phyloP scores from a whole-genome alignment of 2,329 filamentous ascomycete species.

The Bertia moriformis region DNA sequence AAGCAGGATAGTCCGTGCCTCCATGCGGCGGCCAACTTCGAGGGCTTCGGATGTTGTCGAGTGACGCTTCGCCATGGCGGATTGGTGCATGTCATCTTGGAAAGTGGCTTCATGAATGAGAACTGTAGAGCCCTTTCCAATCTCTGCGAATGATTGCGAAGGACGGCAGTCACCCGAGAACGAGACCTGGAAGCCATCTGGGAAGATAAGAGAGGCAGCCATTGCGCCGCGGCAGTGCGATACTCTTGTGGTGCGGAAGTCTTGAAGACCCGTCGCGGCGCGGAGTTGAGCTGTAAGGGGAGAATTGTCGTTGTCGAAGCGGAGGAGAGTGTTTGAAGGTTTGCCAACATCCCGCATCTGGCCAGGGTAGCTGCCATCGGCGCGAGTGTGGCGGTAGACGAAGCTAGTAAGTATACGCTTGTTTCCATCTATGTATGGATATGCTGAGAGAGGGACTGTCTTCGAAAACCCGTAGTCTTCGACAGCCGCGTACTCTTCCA shows the following conservation, averaged over 20 bases:
- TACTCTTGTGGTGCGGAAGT: slow-evolving; percentile 39
- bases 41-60: slow-evolving; percentile 55
- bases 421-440: neutral
- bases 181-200: slow-evolving; percentile 50
- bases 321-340: neutral
- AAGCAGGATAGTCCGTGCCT: slow-evolving; percentile 50
- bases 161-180: slow-evolving; percentile 63
- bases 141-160: slow-evolving; percentile 35
- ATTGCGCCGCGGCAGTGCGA: slow-evolving; percentile 49
- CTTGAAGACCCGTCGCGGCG: slow-evolving; percentile 30
- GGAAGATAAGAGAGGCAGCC: slow-evolving; percentile 48
- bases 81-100: slow-evolving; percentile 47
- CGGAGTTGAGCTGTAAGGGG: slow-evolving; percentile 18
- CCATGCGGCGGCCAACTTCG: slow-evolving; percentile 46
- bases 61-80: slow-evolving; percentile 57
- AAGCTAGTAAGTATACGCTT: neutral
- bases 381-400: neutral
- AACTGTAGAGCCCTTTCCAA: slow-evolving; percentile 47
- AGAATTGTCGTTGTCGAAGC: slow-evolving; percentile 4
- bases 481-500: slow-evolving; percentile 48
- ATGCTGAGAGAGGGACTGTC: neutral
- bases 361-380: neutral
- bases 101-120: slow-evolving; percentile 65
- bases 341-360: neutral
- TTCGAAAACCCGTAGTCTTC: slow-evolving; percentile 55